Conservation (phyloP, 148 eudicot genomes). For the Spergularia bocconei region DNA sequence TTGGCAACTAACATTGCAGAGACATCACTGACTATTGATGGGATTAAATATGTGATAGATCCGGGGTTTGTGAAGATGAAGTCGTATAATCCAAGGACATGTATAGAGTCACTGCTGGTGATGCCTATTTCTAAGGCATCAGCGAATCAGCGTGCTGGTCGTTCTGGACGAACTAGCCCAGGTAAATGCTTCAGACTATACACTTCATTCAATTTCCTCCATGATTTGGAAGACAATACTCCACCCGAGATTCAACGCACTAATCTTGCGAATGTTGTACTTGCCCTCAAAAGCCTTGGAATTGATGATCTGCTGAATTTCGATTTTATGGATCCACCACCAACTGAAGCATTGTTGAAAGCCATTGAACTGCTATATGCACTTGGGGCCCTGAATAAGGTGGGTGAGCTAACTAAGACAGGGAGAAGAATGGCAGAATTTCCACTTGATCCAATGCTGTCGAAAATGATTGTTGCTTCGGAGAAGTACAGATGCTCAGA, state of each 20-base stretch:
- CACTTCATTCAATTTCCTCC: conserved; percentile 51
- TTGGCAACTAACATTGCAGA: conserved; percentile 85
- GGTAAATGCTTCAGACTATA: conserved; percentile 70
- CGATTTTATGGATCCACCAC: conserved; percentile 84
- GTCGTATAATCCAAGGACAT: conserved; percentile 59
- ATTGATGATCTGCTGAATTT: conserved; percentile 60
- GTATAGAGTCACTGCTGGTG: conserved; percentile 62
- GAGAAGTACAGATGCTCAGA: conserved; percentile 60
- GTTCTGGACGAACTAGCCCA: conserved; percentile 73
- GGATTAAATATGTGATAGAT: conserved; percentile 73
- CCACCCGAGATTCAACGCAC: conserved; percentile 67
- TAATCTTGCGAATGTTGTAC: conserved; percentile 68
- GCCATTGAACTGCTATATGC: conserved; percentile 62
- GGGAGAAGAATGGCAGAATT: conserved; percentile 73
- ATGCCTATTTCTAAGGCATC: conserved; percentile 65
- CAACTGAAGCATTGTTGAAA: conserved; percentile 61
- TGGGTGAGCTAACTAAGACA: conserved; percentile 61
- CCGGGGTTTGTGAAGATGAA: conserved; percentile 69
- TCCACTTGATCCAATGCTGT: conserved; percentile 76
- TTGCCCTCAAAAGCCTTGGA: conserved; percentile 68
- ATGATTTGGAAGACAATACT: conserved; percentile 56
- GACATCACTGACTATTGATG: conserved; percentile 76
- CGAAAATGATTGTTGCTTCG: conserved; percentile 66
- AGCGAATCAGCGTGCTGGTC: conserved; percentile 75
- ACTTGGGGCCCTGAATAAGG: conserved; percentile 57